A percentile compares a stretch with the other conserved stretches of the same genome.
Conservation (phyloP, 441 rosid species). For the Gossypium schwendimanii region DNA sequence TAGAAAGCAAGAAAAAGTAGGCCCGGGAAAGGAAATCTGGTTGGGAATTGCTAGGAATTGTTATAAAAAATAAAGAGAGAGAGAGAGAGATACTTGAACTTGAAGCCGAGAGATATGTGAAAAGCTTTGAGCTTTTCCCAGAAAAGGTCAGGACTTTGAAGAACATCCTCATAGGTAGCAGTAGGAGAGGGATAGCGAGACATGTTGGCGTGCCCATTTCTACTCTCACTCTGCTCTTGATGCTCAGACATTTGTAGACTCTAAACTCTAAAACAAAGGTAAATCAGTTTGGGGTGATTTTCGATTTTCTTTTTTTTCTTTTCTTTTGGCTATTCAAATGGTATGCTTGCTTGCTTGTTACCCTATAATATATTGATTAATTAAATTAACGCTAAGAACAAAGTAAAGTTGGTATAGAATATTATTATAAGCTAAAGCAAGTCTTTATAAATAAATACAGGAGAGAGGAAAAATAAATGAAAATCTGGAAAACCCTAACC, state of each 20-base stretch:
- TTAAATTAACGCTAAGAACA: background rate
- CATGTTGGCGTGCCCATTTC: conserved; percentile 28
- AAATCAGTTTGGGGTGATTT: background rate
- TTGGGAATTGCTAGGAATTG: background rate
- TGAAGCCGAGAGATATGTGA: conserved; percentile 35
- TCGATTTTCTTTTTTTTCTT: too few relatives aligned
- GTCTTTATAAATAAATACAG: background rate
- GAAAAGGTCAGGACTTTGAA: conserved; percentile 57
- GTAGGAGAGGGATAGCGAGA: conserved; percentile 42
- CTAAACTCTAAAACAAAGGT: background rate
- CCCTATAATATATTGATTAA: background rate
- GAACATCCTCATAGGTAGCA: conserved; percentile 48
- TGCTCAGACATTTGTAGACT: conserved; percentile 36
- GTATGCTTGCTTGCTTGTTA: background rate
- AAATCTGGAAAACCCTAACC: too few relatives aligned
- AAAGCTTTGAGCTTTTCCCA: conserved; percentile 59
- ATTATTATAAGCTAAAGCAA: background rate
- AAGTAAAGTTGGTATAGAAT: background rate
- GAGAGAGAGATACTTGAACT: conserved; percentile 42
- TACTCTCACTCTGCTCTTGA: conserved; percentile 28
- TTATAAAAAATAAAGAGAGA: background rate
- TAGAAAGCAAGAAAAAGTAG: background rate
- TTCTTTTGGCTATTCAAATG: background rate
- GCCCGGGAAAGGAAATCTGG: background rate
- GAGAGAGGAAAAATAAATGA: background rate